A percentile compares a stretch with the other conserved stretches of the same genome.
These are phyloP conservation scores for Saccharomycopsis vini DNA, from an alignment of 805 yeast species.

Conservation along the genomic window DNA sequence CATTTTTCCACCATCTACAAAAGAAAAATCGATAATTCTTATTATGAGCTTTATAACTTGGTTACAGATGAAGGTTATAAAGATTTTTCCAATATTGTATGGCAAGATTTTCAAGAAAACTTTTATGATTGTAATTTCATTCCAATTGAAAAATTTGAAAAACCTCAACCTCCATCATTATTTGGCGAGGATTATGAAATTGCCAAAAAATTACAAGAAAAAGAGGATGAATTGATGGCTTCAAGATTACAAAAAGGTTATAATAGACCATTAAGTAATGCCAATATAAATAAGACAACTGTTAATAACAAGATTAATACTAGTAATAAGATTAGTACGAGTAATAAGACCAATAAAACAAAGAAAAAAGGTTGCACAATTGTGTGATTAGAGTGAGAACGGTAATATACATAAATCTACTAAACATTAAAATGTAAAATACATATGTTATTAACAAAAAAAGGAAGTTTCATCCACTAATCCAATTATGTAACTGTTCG, in stretches of 20 bases:
- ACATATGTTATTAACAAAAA: too few species aligned
- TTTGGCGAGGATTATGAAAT: constrained; percentile 32
- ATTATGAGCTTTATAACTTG: constrained; percentile 46
- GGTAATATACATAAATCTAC: too few species aligned
- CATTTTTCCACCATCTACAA: constrained; percentile 67
- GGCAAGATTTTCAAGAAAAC: constrained; percentile 73
- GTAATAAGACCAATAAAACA: too few species aligned
- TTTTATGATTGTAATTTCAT: constrained; percentile 61
- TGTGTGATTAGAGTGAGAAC: too few species aligned
- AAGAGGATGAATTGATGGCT: constrained; percentile 48
- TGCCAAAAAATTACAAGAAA: constrained; percentile 39
- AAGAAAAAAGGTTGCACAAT: too few species aligned
- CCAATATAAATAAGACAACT: too few species aligned
- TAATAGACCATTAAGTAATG: too few species aligned
- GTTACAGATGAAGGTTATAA: constrained; percentile 68
- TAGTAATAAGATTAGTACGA: too few species aligned
- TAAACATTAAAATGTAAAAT: too few species aligned
- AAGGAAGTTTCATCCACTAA: too few species aligned
- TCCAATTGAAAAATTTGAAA: constrained; percentile 29
- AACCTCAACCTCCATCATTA: background rate
- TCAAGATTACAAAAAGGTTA: constrained; percentile 33
- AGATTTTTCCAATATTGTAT: constrained; percentile 45
- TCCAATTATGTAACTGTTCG: too few species aligned
- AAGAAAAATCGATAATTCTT: constrained; percentile 21
- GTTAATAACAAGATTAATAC: too few species aligned